A percentile compares a stretch with the other conserved stretches of the same genome.
Conservation (phyloP, 805 yeast genomes). For the Starmerella sp. region DNA sequence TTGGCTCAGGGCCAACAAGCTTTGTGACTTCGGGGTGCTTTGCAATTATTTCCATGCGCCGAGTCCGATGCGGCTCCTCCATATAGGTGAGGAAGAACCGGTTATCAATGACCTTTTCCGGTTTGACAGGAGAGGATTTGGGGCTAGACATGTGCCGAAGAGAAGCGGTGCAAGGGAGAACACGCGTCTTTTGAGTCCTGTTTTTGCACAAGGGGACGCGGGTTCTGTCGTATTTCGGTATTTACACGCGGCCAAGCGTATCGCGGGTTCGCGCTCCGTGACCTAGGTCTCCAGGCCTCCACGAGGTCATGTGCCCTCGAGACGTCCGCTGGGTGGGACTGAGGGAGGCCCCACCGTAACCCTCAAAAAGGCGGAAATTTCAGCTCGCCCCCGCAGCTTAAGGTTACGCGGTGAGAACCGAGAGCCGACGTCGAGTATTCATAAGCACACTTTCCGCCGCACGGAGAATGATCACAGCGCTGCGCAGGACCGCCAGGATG, state of each 20-base stretch:
- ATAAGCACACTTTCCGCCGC: neutral
- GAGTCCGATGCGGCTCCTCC: constrained; percentile 65
- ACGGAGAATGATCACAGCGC: constrained; percentile 6
- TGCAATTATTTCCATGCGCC: constrained; percentile 63
- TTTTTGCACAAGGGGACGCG: neutral
- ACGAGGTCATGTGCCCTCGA: neutral
- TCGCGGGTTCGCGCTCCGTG: neutral
- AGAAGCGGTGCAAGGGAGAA: neutral
- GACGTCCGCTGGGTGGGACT: neutral
- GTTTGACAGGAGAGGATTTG: neutral
- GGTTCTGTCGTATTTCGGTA: neutral
- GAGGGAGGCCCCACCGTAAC: neutral
- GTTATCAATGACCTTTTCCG: constrained; percentile 12
- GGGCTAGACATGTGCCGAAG: neutral
- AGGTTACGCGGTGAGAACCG: neutral
- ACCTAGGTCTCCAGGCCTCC: neutral
- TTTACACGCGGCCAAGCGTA: neutral
- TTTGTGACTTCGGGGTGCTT: constrained; percentile 71
- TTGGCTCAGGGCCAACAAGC: constrained; percentile 76
- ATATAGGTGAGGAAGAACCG: constrained; percentile 71
- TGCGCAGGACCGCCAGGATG: constrained; percentile 20
- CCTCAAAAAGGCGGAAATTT: constrained; percentile 1
- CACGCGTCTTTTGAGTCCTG: neutral
- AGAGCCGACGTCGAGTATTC: neutral
- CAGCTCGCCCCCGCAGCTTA: constrained; percentile 3